These are phyloP conservation scores for Entonaema liquescens DNA, from an alignment of 495 filamentous ascomycete genomes.

Conservation along the genomic window DNA sequence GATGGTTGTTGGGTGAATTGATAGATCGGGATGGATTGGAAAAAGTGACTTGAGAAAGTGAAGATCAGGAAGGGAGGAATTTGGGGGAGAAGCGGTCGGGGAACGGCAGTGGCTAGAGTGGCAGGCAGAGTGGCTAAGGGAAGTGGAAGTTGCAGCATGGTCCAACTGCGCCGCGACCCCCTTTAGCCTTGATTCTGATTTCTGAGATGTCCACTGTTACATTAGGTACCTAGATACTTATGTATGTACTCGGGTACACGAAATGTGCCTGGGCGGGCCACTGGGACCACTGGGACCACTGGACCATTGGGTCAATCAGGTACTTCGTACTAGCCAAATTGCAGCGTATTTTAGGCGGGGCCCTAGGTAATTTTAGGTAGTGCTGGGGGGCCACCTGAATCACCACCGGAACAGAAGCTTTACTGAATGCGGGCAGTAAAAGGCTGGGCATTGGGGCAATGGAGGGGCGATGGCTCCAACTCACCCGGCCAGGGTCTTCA, in stretches of 20 bases:
- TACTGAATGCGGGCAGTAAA: slow-evolving; percentile 27
- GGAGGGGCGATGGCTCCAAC: slow-evolving; percentile 26
- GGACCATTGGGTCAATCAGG: background rate
- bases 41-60: slow-evolving; percentile 32
- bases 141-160: slow-evolving; percentile 3
- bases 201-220: too few species aligned
- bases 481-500: slow-evolving; percentile 21
- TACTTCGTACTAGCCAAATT: slow-evolving; percentile 36
- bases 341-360: slow-evolving; percentile 31
- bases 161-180: slow-evolving; percentile 5
- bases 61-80: slow-evolving; percentile 43
- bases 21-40: slow-evolving; percentile 27
- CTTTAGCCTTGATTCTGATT: background rate
- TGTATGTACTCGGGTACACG: background rate
- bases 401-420: slow-evolving; percentile 30
- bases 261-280: too few species aligned
- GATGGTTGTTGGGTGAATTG: slow-evolving; percentile 29
- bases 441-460: slow-evolving; percentile 39
- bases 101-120: slow-evolving; percentile 39
- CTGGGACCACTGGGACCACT: too few species aligned
- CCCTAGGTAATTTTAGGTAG: slow-evolving; percentile 37
- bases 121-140: slow-evolving; percentile 17
- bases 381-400: slow-evolving; percentile 27
- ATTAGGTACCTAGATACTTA: slow-evolving; percentile 3
- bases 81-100: slow-evolving; percentile 43